These are phyloP conservation scores for Amphibolis antarctica DNA, from an alignment of 106 monocot species.

Conservation along the genomic window DNA sequence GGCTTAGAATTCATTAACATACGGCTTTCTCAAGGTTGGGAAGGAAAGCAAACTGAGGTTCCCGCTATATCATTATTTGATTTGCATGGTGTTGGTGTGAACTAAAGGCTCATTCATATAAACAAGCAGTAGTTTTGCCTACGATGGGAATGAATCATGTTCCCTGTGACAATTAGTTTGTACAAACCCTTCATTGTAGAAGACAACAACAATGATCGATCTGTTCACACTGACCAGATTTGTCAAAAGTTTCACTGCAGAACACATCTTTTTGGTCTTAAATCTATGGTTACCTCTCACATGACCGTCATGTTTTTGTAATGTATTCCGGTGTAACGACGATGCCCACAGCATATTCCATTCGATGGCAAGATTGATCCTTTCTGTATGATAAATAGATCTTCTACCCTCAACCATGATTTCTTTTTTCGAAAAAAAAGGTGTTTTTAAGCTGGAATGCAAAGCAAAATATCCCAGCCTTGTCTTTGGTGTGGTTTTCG, in stretches of 20 bases:
- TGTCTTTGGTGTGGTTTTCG: too few relatives aligned
- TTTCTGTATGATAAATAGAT: too few relatives aligned
- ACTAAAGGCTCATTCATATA: constrained; percentile 5
- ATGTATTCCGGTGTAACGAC: too few relatives aligned
- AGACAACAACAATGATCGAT: not conserved
- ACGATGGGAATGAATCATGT: not conserved
- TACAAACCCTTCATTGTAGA: not conserved
- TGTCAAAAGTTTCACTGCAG: not conserved
- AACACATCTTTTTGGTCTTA: not conserved
- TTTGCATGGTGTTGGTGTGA: not conserved
- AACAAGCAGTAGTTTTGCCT: constrained; percentile 7
- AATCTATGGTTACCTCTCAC: too few relatives aligned
- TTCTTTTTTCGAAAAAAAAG: too few relatives aligned
- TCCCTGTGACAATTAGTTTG: not conserved
- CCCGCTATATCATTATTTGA: not conserved
- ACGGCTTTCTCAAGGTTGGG: not conserved
- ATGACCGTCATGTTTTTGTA: too few relatives aligned
- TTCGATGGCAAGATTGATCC: too few relatives aligned
- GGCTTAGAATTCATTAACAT: too few relatives aligned
- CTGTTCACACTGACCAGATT: not conserved
- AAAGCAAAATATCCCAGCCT: too few relatives aligned
- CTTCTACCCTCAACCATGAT: too few relatives aligned
- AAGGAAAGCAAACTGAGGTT: not conserved
- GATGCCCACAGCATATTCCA: too few relatives aligned
- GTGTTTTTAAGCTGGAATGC: too few relatives aligned